Evolutionary conservation across 305 asterid species (phyloP), one percentile per base, ranked within the genome.

Genomic region (Petunia hybrid): DNA sequence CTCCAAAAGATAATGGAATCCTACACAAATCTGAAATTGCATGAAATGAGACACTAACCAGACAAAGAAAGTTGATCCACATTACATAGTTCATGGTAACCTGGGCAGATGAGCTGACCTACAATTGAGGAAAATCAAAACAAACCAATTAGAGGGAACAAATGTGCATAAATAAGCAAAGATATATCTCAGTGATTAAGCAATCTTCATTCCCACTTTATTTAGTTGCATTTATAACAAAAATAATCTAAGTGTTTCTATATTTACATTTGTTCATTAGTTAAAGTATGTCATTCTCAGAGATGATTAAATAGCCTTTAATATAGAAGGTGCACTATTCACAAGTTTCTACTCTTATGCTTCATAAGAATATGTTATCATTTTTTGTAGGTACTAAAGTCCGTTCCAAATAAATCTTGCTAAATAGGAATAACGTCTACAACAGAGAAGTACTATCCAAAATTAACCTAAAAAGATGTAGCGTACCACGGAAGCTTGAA

Each of bases 51-150:
- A 77, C 99, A 97, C 81, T 83, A 96, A 80, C 94, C 93, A 79
- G 97, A 88, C 42, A 85, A 64, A 1, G 91, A 91, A 70, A 87
- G 89, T 35, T 94, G 95, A n/a, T 88, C 90, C 40, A 86, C 81
- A 39, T 86, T 83, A 87, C 99, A 97, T 77, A 97, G 92, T 83
- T 97, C 99, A 74, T 89, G 93, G 91, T 91, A 93, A 57, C 97
- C 97, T 31, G 99, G 99, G 90, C 99, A 97, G 83, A 89, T 85
- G 80, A 97, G 84, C 45, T 92, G 98, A 80, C 99, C 99, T 97
- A 82, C 57, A 86, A 74, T 85, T 76, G n/a, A 5, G 43, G 68
- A 67, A 70, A 35, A 56, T 22, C 36, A 59, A 48, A 61, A 46
- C 36, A 46, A 78, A n/a, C 51, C 6, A 41, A 31, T 63, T 65